Evolutionary conservation across 2,329 filamentous ascomycete species (phyloP), one percentile per base, ranked within the genome.

Genomic region (Arthrobotrys musiformis): DNA sequence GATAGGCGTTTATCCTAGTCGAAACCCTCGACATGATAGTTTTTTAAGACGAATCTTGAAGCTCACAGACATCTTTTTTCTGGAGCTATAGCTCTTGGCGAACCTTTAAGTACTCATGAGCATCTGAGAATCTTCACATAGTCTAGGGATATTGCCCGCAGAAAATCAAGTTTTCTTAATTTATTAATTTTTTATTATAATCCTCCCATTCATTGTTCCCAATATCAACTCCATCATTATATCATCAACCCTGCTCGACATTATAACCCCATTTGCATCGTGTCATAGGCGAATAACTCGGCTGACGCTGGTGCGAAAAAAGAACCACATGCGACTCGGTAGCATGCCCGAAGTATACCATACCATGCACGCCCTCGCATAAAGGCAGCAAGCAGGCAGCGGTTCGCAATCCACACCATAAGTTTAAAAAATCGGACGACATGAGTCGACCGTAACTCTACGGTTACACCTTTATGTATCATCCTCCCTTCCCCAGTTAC

Each of bases 131-230:
- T 61, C 28, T 54, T 30, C 61, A 67, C 26, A 19, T 33, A 33
- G 4, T 33, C 40, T 37, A 26, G 30, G 26, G 66, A 15, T 35
- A 35, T 46, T 58, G 22, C 15, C 4, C 26, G 37, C 35, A 48
- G 17, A 37, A 77, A 77, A 70, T 58, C 66, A 33, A 28, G 69
- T 73, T 73, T 66, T 60, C 35, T n/a, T n/a, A n/a, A 19, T 26
- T 64, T 42, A n/a, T 42, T 13, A n/a, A n/a, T n/a, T n/a, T n/a
- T 15, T n/a, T 19, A 42, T n/a, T 19, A 19, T n/a, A 17, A 17
- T 8, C 6, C n/a, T 69, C 19, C 17, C 17, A 28, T n/a, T 24
- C 8, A 6, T 7, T 54, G 9, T 67, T 62, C 70, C 44, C 56
- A 74, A 68, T 75, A 52, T 48, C 35, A n/a, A 17, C 6, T 37